A percentile compares a stretch with the other conserved stretches of the same genome.
Evolutionary conservation across 2,329 filamentous ascomycete genomes (phyloP).

Genomic region (Aspergillus floridensis): DNA sequence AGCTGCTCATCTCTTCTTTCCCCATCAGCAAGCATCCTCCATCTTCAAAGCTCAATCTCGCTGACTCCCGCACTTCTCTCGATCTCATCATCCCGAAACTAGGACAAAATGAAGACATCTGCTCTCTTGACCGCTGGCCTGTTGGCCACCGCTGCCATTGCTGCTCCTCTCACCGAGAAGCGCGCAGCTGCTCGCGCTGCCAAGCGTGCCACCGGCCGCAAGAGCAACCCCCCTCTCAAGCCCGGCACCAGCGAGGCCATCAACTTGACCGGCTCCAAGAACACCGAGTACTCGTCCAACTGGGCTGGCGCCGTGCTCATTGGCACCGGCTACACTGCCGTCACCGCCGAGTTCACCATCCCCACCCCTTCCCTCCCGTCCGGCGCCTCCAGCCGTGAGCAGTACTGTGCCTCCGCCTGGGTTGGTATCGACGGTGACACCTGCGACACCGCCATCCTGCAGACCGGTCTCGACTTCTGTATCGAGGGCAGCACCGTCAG

Average conservation of each 20-base stretch:
- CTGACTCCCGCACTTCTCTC: not conserved
- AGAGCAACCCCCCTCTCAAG: constrained; percentile 7
- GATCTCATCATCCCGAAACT: not conserved
- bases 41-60: not conserved
- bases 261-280: constrained; percentile 4
- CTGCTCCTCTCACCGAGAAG: constrained; percentile 42
- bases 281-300: constrained; percentile 53
- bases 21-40: not conserved
- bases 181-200: constrained; percentile 24
- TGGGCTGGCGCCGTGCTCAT: constrained; percentile 59
- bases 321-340: constrained; percentile 48
- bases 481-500: constrained; percentile 40
- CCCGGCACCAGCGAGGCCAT: constrained; percentile 4
- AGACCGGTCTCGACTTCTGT: constrained; percentile 57
- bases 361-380: constrained; percentile 40
- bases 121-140: constrained; percentile 37
- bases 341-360: constrained; percentile 53
- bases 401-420: constrained; percentile 50
- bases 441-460: constrained; percentile 52
- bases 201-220: not conserved
- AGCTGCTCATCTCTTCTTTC: not conserved
- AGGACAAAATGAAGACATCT: constrained; percentile 50
- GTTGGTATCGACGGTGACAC: constrained; percentile 61
- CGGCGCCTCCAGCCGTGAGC: constrained; percentile 9
- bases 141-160: constrained; percentile 45